Conservation (phyloP, 306 rosid species). For the Dicorynia guianensis region DNA sequence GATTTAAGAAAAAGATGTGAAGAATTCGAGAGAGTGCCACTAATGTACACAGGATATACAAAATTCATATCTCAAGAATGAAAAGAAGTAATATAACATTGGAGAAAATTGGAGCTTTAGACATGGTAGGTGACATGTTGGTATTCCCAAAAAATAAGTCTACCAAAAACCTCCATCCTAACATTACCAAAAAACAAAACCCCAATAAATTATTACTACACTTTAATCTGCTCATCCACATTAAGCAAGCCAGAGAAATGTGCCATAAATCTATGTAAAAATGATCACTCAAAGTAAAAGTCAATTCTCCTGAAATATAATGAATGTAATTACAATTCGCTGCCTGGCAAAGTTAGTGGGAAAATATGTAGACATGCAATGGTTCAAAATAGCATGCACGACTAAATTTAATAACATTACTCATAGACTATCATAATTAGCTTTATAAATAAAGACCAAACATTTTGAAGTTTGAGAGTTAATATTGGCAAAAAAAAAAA, state of each 20-base stretch:
- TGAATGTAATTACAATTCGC: too few relatives aligned
- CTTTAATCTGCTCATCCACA: not conserved
- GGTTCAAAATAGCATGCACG: not conserved
- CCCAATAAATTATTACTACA: not conserved
- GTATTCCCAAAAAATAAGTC: slow-evolving; percentile 7
- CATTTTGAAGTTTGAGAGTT: slow-evolving; percentile 17
- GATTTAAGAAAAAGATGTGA: slow-evolving; percentile 19
- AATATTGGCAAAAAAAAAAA: not conserved
- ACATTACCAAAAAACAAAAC: not conserved
- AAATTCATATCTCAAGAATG: slow-evolving; percentile 19
- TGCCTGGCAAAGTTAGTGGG: too few relatives aligned
- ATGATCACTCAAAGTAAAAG: too few relatives aligned
- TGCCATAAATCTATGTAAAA: not conserved
- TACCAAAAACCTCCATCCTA: not conserved
- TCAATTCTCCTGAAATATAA: too few relatives aligned
- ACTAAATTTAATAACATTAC: slow-evolving; percentile 8
- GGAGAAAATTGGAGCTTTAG: not conserved
- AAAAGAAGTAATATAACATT: not conserved
- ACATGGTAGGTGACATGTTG: slow-evolving; percentile 8
- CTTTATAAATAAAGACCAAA: slow-evolving; percentile 5
- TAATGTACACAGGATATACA: slow-evolving; percentile 1
- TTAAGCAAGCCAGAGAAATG: too few relatives aligned
- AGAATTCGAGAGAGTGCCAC: not conserved
- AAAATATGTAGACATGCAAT: not conserved
- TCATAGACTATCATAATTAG: slow-evolving; percentile 4